Evolutionary conservation across 1,139 yeast genomes (phyloP), one percentile per base, ranked within the genome.

Genomic region (Lodderomyces margitis): DNA sequence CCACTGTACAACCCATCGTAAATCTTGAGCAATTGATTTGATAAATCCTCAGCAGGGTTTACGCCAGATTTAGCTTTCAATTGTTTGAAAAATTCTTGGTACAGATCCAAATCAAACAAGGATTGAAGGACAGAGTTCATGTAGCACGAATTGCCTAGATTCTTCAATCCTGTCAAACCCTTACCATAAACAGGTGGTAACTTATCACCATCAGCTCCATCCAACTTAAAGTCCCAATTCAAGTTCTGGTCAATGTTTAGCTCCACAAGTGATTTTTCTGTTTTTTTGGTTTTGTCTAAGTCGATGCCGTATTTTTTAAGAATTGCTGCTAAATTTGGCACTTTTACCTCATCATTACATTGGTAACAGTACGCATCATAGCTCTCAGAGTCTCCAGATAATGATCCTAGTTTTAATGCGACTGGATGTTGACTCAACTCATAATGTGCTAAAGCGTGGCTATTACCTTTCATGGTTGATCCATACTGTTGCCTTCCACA

Each of bases 401-500:
- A 75, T 1, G 96, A 87, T 1, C 98, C 98, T 41, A 92, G 67
- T 57, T 92, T 92, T 8, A 91, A 85, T 0, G 98, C 96, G 9
- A 91, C 80, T 1, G 87, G 79, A 59, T 94, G 98, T 1, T 68
- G 59, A 3, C 12, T 4, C 6, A 38, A 20, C 39, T 70, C 74
- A 54, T 61, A 84, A 64, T 94, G 99, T 1, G 62, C 61, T 50
- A 92, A 66, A 0, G 96, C 98, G 61, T 92, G 98, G 0, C 96
- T 83, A 55, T 91, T 81, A 4, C 99, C 99, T 20, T 87, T 81
- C 23, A 88, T 79, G n/a, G 88, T 83, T 11, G 74, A 67, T 24
- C 98, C 98, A 56, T 86, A 87, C 61, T 92, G 98, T 28, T 82
- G 82, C 50, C 99, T 74, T 11, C 96, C 95, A 65, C 98, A 91